Conservation (phyloP, 73 alveolate species). For the Paramecium tetraurelia region DNA sequence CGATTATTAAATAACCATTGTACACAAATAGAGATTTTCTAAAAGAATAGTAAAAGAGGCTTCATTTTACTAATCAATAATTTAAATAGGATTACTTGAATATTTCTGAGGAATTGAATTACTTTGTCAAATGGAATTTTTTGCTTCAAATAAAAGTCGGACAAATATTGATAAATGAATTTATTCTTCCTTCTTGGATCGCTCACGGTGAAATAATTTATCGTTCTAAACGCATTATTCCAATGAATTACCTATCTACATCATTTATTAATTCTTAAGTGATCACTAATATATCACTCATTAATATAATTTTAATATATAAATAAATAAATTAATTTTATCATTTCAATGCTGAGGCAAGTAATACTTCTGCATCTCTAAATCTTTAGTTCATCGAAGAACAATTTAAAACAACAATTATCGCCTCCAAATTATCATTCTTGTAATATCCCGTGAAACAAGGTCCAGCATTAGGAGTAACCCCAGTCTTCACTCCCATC, state of each 20-base stretch:
- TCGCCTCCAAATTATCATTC: slow-evolving; percentile 67
- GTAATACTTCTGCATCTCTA: slow-evolving; percentile 80
- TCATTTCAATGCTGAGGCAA: slow-evolving; percentile 68
- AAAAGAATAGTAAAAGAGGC: background rate
- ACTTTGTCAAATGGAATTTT: slow-evolving; percentile 34
- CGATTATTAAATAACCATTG: background rate
- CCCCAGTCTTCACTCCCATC: slow-evolving; percentile 91
- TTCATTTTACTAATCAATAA: background rate
- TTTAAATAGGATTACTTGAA: background rate
- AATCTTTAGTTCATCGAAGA: slow-evolving; percentile 86
- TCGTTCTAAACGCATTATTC: background rate
- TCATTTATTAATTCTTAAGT: background rate
- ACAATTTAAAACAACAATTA: slow-evolving; percentile 77
- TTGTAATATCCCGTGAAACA: slow-evolving; percentile 69
- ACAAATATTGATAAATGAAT: slow-evolving; percentile 2
- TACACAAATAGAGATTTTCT: slow-evolving; percentile 12
- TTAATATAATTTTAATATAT: background rate
- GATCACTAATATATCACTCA: slow-evolving; percentile 12
- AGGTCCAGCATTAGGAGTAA: slow-evolving; percentile 91
- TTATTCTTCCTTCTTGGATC: slow-evolving; percentile 10
- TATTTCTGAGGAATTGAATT: background rate
- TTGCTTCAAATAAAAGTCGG: background rate
- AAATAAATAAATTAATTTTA: background rate
- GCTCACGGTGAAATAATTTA: background rate
- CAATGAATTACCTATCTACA: background rate